These are phyloP conservation scores for Cutaneotrichosporon mucoides DNA, from an alignment of 1,284 basidiomycete species.

Conservation along the genomic window DNA sequence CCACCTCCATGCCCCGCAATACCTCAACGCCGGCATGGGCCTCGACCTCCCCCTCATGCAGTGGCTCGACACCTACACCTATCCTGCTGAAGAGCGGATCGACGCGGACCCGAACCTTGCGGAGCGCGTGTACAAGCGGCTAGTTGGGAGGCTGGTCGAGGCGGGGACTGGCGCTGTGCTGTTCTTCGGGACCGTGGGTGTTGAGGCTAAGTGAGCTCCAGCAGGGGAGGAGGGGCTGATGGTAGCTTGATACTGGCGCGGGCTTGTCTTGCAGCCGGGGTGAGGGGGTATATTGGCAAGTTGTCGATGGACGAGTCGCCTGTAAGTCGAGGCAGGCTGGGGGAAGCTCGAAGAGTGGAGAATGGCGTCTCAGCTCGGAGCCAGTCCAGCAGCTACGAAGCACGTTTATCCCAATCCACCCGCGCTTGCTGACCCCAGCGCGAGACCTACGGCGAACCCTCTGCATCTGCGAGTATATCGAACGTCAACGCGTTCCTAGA, in stretches of 20 bases:
- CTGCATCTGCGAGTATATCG: constrained; percentile 54
- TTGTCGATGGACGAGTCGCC: constrained; percentile 77
- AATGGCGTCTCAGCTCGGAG: no score
- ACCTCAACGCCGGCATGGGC: constrained; percentile 76
- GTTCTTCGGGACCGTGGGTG: constrained; percentile 74
- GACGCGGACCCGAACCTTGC: constrained; percentile 63
- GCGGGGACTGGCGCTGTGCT: constrained; percentile 70
- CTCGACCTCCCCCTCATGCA: constrained; percentile 75
- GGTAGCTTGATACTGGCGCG: constrained; percentile 7
- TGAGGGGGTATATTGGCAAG: constrained; percentile 79
- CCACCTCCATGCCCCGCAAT: constrained; percentile 80
- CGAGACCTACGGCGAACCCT: constrained; percentile 64
- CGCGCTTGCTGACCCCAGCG: constrained; percentile 47
- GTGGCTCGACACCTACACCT: constrained; percentile 73
- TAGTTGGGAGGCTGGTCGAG: constrained; percentile 62
- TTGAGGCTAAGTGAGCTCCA: constrained; percentile 66
- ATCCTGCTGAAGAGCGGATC: constrained; percentile 68
- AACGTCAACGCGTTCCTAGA: constrained; percentile 59
- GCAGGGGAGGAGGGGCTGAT: background rate
- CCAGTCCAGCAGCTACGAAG: no score
- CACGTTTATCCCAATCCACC: no score
- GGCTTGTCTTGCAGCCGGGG: constrained; percentile 70
- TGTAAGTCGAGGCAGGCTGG: constrained; percentile 72
- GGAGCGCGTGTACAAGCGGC: constrained; percentile 59
- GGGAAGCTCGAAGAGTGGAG: no score